Evolutionary conservation across 2,329 filamentous ascomycete species (phyloP).

Genomic region (Hawksworthiomyces lignivorus): DNA sequence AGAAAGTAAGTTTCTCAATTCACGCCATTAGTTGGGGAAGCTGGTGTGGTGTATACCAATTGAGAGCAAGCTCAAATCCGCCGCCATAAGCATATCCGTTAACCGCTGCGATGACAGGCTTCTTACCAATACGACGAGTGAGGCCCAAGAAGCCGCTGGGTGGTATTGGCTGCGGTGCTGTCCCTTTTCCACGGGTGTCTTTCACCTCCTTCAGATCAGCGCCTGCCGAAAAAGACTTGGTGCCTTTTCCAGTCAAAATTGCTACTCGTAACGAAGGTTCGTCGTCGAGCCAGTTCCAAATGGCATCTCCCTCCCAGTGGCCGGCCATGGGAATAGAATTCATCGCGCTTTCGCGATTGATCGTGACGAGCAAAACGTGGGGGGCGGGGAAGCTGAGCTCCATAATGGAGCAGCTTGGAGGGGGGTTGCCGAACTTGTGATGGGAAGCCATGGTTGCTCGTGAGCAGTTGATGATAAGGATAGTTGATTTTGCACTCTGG

Average conservation of each 20-base stretch:
- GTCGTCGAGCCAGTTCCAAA: slow-evolving; percentile 46
- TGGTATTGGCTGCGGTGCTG: slow-evolving; percentile 13
- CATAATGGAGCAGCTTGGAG: not conserved
- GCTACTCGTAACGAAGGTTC: slow-evolving; percentile 41
- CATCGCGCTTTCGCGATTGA: slow-evolving; percentile 40
- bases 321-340: slow-evolving; percentile 35
- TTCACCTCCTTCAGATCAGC: slow-evolving; percentile 45
- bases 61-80: slow-evolving; percentile 53
- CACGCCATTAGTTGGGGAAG: too few species aligned
- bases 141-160: slow-evolving; percentile 26
- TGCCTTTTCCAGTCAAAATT: slow-evolving; percentile 43
- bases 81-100: slow-evolving; percentile 55
- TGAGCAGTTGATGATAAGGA: too few species aligned
- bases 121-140: slow-evolving; percentile 45
- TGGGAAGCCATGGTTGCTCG: not conserved
- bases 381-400: slow-evolving; percentile 34
- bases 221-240: slow-evolving; percentile 43
- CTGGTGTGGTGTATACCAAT: slow-evolving; percentile 35
- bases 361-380: slow-evolving; percentile 43
- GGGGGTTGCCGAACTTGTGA: slow-evolving; percentile 1
- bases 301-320: slow-evolving; percentile 39
- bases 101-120: slow-evolving; percentile 56
- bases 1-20: too few species aligned
- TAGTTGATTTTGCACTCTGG: too few species aligned
- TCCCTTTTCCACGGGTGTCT: slow-evolving; percentile 17